Base-by-base conservation (phyloP, 441 rosid species). In the Manihot esculenta region DNA sequence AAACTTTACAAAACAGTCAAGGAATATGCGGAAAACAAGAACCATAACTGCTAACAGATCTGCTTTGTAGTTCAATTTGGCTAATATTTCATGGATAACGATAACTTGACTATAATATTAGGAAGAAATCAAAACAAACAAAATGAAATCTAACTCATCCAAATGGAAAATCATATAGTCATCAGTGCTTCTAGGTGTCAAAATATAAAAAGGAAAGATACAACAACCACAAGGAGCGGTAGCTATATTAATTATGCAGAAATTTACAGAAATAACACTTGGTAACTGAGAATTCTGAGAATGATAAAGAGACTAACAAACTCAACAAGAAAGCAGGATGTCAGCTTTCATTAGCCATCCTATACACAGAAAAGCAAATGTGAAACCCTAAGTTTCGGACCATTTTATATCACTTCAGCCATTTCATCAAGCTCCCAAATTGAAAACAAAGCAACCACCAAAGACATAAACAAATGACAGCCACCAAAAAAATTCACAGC, bases 371-470 rank as follows among this genome's bases (percentile, higher is more conserved):
- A 38, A 38, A 33, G 38, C 38, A 33, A 33, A 33, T 33, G n/a
- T n/a, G n/a, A n/a, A n/a, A n/a, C n/a, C n/a, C n/a, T n/a, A n/a
- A n/a, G n/a, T n/a, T n/a, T n/a, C n/a, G n/a, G n/a, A n/a, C n/a
- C n/a, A n/a, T n/a, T n/a, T n/a, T n/a, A n/a, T n/a, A n/a, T n/a
- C n/a, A n/a, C n/a, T n/a, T 24, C 41, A 48, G 68, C 26, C 56
- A 64, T 47, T 64, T 64, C 41, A 49, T 9, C 42, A 27, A 64
- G 56, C 68, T 21, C 33, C 35, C 51, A 30, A 64, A 45, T 63
- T 45, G 26, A 63, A 62, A 9, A 7, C 13, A 53, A 53, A 20
- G 11, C 55, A 23, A 30, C 3, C 54, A 21, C 10, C 14, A 33
- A 33, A 33, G 38, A 33, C 38, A 8, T 42, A 42, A 20, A 9